phyloP scores from a whole-genome alignment of 225 moss, liverwort and hornwort genomes.

The Bryoerythrophyllum caledonicum region DNA sequence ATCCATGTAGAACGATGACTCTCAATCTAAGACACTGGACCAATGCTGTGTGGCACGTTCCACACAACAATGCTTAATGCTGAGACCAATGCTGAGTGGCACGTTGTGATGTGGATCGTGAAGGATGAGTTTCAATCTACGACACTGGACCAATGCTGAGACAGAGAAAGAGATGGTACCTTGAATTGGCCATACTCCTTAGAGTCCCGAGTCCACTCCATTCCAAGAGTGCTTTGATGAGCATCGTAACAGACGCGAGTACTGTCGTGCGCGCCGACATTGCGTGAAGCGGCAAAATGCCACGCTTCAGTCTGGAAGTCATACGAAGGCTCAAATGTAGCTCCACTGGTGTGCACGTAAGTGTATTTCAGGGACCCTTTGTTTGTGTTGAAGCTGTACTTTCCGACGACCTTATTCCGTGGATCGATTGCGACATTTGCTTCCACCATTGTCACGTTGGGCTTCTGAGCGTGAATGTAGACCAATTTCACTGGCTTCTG shows the following conservation, averaged over 20 bases:
- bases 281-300: conserved; percentile 77
- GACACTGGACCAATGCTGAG: background rate
- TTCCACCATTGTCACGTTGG: conserved; percentile 84
- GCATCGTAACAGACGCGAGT: conserved; percentile 71
- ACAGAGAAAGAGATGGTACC: conserved; percentile 41
- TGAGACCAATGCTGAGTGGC: too few relatives aligned
- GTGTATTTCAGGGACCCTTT: conserved; percentile 81
- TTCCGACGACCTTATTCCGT: conserved; percentile 75
- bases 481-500: conserved; percentile 78
- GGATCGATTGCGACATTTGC: conserved; percentile 71
- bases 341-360: conserved; percentile 64
- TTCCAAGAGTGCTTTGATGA: conserved; percentile 57
- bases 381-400: conserved; percentile 77
- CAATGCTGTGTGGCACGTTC: background rate
- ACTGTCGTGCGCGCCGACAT: conserved; percentile 62
- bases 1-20: background rate
- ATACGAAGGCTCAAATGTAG: conserved; percentile 84
- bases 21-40: conserved; percentile 14
- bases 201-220: conserved; percentile 92
- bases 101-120: too few relatives aligned
- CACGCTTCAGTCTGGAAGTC: conserved; percentile 83
- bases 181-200: conserved; percentile 94
- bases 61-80: too few relatives aligned
- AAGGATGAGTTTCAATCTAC: conserved; percentile 1
- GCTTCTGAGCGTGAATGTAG: conserved; percentile 94